Evolutionary conservation across 192 early-diverging fungal genomes (phyloP).

Genomic region (Gaertneriomyces semiglobifer): DNA sequence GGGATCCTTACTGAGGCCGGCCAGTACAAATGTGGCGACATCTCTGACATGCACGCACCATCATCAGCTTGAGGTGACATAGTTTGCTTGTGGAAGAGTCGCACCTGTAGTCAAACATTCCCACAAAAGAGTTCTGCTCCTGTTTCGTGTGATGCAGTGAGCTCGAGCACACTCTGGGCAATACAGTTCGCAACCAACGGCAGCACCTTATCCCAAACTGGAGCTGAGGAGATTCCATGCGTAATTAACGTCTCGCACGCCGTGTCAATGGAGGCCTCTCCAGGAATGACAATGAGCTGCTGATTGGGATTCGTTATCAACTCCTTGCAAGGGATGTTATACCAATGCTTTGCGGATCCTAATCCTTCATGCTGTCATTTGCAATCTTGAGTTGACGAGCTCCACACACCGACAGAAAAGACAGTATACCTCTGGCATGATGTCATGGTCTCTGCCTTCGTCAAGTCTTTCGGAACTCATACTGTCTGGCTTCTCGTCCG

Average conservation of each 20-base stretch:
- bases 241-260: constrained; percentile 55
- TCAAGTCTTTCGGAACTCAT: background rate
- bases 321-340: constrained; percentile 27
- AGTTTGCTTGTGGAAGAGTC: background rate
- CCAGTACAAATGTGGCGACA: constrained; percentile 70
- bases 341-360: constrained; percentile 14
- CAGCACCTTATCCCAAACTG: constrained; percentile 61
- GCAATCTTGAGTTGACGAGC: background rate
- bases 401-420: background rate
- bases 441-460: background rate
- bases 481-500: too few relatives aligned
- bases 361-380: constrained; percentile 24
- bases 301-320: constrained; percentile 20
- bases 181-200: background rate
- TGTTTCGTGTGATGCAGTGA: background rate
- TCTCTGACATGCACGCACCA: constrained; percentile 46
- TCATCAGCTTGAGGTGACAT: background rate
- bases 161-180: background rate
- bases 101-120: constrained; percentile 76
- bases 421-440: constrained; percentile 4
- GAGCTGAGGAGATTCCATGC: constrained; percentile 75
- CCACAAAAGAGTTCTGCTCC: constrained; percentile 58
- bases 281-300: constrained; percentile 19
- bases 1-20: constrained; percentile 56
- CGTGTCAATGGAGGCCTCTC: constrained; percentile 24